Percentiles rank a stretch among this genome's conserved stretches.
Evolutionary conservation across 2,329 filamentous ascomycete species (phyloP).

Genomic region (Aspergillus sp.): DNA sequence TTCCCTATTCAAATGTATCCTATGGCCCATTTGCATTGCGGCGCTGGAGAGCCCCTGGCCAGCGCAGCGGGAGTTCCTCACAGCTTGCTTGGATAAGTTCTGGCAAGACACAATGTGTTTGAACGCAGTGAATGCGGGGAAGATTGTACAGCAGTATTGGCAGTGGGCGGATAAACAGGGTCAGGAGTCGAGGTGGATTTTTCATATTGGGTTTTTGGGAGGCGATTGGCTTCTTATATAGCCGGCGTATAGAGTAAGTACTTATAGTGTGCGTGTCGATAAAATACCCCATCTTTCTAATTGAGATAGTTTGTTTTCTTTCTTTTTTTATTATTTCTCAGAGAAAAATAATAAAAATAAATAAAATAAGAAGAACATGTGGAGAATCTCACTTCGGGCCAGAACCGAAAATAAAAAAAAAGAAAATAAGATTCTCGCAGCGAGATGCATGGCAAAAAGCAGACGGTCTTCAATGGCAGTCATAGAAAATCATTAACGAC

Average conservation of each 20-base stretch:
- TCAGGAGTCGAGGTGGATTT: slow-evolving; percentile 19
- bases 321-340: too few species aligned
- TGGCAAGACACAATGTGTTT: slow-evolving; percentile 26
- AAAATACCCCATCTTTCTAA: too few species aligned
- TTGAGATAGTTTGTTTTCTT: too few species aligned
- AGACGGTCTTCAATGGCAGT: too few species aligned
- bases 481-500: too few species aligned
- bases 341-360: background rate
- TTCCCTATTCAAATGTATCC: slow-evolving; percentile 25
- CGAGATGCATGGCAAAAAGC: too few species aligned
- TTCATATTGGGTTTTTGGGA: slow-evolving; percentile 20
- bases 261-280: too few species aligned
- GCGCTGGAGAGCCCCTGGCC: slow-evolving; percentile 22
- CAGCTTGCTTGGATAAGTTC: slow-evolving; percentile 20
- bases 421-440: too few species aligned
- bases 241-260: background rate
- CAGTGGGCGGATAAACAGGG: slow-evolving; percentile 4
- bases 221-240: slow-evolving; percentile 28
- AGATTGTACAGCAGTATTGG: slow-evolving; percentile 23
- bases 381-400: background rate
- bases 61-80: slow-evolving; percentile 17
- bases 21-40: slow-evolving; percentile 30
- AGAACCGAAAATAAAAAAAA: background rate
- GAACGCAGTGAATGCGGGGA: slow-evolving; percentile 26
- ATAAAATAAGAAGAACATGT: background rate